Conservation (phyloP, 2,329 filamentous ascomycete species). For the Tolypocladium paradoxum region DNA sequence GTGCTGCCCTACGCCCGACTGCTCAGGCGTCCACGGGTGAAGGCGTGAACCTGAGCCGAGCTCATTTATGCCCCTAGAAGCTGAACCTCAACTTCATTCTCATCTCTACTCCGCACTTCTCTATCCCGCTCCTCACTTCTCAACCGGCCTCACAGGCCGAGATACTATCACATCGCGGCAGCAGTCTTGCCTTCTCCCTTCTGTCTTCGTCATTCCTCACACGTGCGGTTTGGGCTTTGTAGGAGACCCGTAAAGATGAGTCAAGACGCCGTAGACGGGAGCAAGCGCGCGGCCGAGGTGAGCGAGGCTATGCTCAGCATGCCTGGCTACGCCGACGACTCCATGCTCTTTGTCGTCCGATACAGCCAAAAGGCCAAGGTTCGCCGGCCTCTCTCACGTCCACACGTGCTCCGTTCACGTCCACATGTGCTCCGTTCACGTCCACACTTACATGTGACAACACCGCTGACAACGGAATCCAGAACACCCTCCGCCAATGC, state of each 20-base stretch:
- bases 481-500: conserved; percentile 13
- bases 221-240: neutral
- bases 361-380: conserved; percentile 15
- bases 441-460: neutral
- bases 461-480: neutral
- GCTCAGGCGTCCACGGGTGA: neutral
- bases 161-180: neutral
- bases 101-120: too few species aligned
- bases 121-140: too few species aligned
- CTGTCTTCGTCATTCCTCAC: neutral
- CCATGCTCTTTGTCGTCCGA: conserved; percentile 17
- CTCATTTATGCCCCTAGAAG: neutral
- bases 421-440: neutral
- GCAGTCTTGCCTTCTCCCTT: neutral
- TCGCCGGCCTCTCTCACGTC: neutral
- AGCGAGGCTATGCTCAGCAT: conserved; percentile 14
- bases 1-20: neutral
- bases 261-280: conserved; percentile 4
- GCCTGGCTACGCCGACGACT: conserved; percentile 18
- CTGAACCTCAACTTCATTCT: neutral
- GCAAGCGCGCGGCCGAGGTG: conserved; percentile 15
- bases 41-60: neutral
- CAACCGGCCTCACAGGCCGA: neutral
- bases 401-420: neutral
- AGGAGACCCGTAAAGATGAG: neutral